Evolutionary conservation across 805 yeast species (phyloP).

Genomic region (Candida hungchunana): DNA sequence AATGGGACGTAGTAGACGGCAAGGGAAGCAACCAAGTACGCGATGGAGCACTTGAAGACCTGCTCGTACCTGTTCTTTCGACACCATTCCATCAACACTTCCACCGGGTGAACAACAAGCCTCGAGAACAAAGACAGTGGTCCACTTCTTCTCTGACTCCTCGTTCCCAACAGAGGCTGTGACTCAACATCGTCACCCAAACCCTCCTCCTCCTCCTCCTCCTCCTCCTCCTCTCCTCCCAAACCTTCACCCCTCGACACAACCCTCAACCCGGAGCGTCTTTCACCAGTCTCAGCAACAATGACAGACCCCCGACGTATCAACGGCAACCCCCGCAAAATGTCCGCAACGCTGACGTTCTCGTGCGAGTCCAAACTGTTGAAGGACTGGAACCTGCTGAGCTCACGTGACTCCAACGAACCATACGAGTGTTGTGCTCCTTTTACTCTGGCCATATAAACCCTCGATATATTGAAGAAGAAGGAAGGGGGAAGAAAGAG

Average conservation of each 20-base stretch:
- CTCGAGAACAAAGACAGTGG: too few relatives aligned
- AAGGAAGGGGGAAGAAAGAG: background rate
- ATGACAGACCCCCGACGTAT: conserved; percentile 35
- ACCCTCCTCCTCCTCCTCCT: conserved; percentile 17
- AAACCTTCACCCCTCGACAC: background rate
- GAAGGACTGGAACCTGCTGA: conserved; percentile 21
- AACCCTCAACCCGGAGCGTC: conserved; percentile 10
- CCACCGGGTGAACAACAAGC: too few relatives aligned
- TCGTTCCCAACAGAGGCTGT: background rate
- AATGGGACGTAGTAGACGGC: conserved; percentile 59
- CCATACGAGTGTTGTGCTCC: too few relatives aligned
- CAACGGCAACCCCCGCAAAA: conserved; percentile 14
- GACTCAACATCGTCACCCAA: conserved; percentile 2
- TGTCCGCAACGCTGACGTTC: conserved; percentile 10
- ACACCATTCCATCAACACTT: conserved; percentile 3
- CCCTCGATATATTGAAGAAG: background rate
- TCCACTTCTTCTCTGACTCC: too few relatives aligned
- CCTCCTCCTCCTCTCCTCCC: conserved; percentile 7
- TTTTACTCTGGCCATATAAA: background rate
- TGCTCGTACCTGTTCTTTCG: conserved; percentile 14
- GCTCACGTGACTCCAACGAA: conserved; percentile 9
- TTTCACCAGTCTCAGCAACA: conserved; percentile 41
- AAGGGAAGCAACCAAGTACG: conserved; percentile 68
- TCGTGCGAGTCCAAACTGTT: conserved; percentile 20
- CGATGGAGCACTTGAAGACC: conserved; percentile 64